These are phyloP conservation scores for Pichia manshurica DNA, from an alignment of 805 yeast species.

Conservation along the genomic window DNA sequence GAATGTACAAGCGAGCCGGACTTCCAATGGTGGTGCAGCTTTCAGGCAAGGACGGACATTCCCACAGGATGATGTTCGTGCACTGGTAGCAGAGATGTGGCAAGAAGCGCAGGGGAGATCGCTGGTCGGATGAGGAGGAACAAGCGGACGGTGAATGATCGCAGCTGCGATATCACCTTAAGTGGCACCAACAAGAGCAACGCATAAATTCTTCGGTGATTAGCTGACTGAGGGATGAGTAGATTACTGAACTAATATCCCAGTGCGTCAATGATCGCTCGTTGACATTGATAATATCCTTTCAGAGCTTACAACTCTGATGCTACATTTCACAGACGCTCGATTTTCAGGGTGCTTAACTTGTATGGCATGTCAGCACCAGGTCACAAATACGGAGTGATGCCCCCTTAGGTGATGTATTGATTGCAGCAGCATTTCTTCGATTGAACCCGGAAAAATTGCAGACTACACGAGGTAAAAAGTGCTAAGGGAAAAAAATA, in stretches of 20 bases:
- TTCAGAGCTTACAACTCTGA: constrained; percentile 15
- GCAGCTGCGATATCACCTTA: no score
- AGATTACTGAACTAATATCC: constrained; percentile 8
- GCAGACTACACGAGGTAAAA: no score
- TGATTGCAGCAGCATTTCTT: no score
- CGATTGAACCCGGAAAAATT: no score
- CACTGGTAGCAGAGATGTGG: neutral
- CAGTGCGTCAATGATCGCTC: constrained; percentile 15
- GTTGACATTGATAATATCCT: constrained; percentile 12
- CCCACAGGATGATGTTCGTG: neutral
- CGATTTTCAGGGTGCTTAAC: constrained; percentile 16
- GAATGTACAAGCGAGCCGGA: neutral
- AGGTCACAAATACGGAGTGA: constrained; percentile 11
- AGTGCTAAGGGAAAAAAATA: no score
- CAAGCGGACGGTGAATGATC: no score
- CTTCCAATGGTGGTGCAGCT: neutral
- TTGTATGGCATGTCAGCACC: constrained; percentile 7
- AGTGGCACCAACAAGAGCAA: no score
- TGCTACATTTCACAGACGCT: constrained; percentile 13
- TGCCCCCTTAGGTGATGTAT: no score
- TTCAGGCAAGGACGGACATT: neutral
- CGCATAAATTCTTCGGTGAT: no score
- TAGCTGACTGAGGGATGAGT: no score
- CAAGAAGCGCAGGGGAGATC: neutral
- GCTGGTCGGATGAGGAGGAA: no score